Conservation (phyloP, 2,329 filamentous ascomycete species). For the Calonectria montana region DNA sequence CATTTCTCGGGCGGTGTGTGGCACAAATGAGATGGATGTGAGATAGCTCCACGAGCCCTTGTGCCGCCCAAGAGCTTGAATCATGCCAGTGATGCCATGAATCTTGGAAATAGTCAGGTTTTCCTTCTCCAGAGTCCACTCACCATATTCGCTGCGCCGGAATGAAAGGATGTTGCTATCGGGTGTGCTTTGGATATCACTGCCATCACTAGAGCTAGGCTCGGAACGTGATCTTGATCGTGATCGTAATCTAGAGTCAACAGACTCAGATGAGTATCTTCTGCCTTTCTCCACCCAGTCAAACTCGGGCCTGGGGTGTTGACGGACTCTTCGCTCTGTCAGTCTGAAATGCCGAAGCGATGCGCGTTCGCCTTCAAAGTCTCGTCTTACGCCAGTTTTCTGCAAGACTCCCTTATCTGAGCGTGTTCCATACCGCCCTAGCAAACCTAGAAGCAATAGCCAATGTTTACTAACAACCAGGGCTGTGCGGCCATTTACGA, state of each 20-base stretch:
- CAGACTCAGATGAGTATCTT: not conserved
- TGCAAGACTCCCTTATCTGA: constrained; percentile 18
- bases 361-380: constrained; percentile 12
- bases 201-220: not conserved
- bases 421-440: constrained; percentile 17
- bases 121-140: not conserved
- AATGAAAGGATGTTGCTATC: not conserved
- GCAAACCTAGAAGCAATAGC: constrained; percentile 17
- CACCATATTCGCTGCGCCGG: constrained; percentile 9
- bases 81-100: constrained; percentile 7
- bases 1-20: constrained; percentile 14
- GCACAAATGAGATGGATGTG: constrained; percentile 20
- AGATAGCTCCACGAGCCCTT: constrained; percentile 24
- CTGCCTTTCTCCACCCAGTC: not conserved
- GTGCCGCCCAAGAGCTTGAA: constrained; percentile 16
- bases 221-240: not conserved
- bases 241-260: not conserved
- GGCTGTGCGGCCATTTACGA: constrained; percentile 18
- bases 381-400: not conserved
- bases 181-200: not conserved
- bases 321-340: not conserved
- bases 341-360: constrained; percentile 14
- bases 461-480: constrained; percentile 21
- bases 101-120: not conserved
- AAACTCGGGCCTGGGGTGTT: not conserved